Conservation (phyloP, 2,329 filamentous ascomycete genomes). For the Colletotrichum sansevieriae region DNA sequence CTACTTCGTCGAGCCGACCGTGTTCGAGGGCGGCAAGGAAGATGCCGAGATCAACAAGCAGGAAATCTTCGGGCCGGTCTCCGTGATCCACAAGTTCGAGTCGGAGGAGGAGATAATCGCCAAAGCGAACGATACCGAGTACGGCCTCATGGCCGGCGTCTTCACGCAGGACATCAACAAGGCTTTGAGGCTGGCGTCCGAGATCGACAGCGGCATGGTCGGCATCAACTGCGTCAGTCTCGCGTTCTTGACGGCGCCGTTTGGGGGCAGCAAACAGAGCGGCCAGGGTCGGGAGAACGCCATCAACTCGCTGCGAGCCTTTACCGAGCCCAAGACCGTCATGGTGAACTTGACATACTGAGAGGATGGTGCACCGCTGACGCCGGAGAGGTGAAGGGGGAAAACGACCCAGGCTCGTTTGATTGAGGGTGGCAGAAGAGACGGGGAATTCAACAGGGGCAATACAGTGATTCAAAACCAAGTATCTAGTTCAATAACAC, state of each 20-base stretch:
- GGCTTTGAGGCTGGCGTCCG: constrained; percentile 66
- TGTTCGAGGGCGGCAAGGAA: constrained; percentile 59
- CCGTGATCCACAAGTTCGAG: constrained; percentile 67
- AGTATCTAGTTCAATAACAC: too few species aligned
- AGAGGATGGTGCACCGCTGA: neutral
- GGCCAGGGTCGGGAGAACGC: constrained; percentile 64
- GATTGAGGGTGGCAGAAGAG: too few species aligned
- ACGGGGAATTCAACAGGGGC: too few species aligned
- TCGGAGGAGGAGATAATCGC: constrained; percentile 67
- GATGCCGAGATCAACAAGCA: constrained; percentile 62
- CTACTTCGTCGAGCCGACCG: constrained; percentile 60
- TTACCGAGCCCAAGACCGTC: constrained; percentile 64
- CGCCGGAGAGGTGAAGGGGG: neutral
- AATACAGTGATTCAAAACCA: too few species aligned
- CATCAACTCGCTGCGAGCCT: constrained; percentile 60
- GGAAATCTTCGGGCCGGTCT: constrained; percentile 71
- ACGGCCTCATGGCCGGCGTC: constrained; percentile 59
- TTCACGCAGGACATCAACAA: constrained; percentile 75
- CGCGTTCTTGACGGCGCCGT: constrained; percentile 57
- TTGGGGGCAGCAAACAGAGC: constrained; percentile 64
- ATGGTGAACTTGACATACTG: constrained; percentile 56
- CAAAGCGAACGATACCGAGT: constrained; percentile 68
- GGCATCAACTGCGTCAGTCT: constrained; percentile 70
- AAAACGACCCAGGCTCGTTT: neutral
- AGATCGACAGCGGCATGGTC: constrained; percentile 77